A percentile compares a stretch with the other conserved stretches of the same genome.
Conservation (phyloP, 2,329 filamentous ascomycete species). For the Fusarium vanettenii region DNA sequence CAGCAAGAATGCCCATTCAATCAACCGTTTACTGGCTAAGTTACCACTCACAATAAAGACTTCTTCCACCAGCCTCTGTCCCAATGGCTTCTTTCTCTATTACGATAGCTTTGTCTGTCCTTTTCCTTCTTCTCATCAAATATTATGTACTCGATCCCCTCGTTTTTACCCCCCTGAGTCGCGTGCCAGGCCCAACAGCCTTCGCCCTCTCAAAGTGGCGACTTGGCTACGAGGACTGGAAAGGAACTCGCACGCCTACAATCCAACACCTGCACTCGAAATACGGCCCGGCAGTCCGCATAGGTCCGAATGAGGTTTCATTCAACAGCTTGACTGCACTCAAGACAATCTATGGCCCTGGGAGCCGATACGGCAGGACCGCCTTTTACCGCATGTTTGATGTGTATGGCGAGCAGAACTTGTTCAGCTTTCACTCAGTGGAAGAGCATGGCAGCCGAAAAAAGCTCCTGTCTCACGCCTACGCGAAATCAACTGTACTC, state of each 20-base stretch:
- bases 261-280: conserved; percentile 56
- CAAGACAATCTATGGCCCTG: conserved; percentile 65
- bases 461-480: conserved; percentile 63
- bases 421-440: conserved; percentile 61
- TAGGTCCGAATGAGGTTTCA: conserved; percentile 59
- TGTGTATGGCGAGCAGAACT: conserved; percentile 61
- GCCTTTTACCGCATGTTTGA: conserved; percentile 68
- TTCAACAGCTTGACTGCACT: conserved; percentile 57
- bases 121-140: not conserved
- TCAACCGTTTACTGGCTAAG: not conserved
- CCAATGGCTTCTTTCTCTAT: not conserved
- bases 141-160: not conserved
- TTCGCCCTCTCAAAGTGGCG: conserved; percentile 59
- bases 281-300: conserved; percentile 60
- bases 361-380: conserved; percentile 61
- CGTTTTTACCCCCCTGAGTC: not conserved
- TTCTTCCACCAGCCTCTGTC: not conserved
- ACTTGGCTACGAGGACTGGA: conserved; percentile 57
- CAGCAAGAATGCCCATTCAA: not conserved
- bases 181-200: not conserved
- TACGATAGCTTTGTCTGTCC: not conserved
- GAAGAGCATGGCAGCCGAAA: conserved; percentile 61
- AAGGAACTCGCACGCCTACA: conserved; percentile 53
- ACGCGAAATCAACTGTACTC: conserved; percentile 60
- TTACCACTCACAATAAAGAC: not conserved